Conservation (phyloP, 2,329 filamentous ascomycete genomes). For the Trichoderma citrinoviride region DNA sequence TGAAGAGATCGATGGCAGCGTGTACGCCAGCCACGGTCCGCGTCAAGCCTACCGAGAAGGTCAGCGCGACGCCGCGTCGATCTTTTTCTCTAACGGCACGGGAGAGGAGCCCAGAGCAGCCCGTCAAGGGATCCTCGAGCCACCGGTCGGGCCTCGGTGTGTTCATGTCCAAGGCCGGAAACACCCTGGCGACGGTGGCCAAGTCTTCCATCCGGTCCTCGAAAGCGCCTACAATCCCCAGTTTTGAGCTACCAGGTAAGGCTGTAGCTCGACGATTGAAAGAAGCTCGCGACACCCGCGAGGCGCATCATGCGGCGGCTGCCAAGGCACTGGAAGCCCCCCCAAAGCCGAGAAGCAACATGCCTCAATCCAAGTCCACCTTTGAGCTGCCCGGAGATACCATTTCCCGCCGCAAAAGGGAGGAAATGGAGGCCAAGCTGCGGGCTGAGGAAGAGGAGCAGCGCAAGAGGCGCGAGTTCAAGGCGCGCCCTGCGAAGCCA, state of each 20-base stretch:
- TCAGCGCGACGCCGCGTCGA: conserved; percentile 43
- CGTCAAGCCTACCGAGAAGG: conserved; percentile 39
- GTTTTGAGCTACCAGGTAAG: conserved; percentile 63
- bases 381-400: conserved; percentile 65
- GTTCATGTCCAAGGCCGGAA: conserved; percentile 10
- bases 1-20: conserved; percentile 34
- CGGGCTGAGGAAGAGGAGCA: conserved; percentile 59
- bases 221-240: conserved; percentile 53
- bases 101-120: conserved; percentile 28
- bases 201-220: conserved; percentile 20
- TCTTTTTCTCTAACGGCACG: conserved; percentile 42
- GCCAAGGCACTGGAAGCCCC: conserved; percentile 39
- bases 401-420: conserved; percentile 53
- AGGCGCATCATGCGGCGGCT: conserved; percentile 38
- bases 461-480: conserved; percentile 60
- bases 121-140: not conserved
- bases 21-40: conserved; percentile 42
- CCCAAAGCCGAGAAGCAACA: conserved; percentile 50
- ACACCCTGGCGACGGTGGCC: conserved; percentile 5
- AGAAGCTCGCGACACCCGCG: conserved; percentile 57
- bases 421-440: conserved; percentile 55
- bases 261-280: conserved; percentile 56
- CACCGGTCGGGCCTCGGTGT: not conserved
- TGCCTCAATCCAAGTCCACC: conserved; percentile 50
- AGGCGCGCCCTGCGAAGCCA: conserved; percentile 55